Evolutionary conservation across 495 filamentous ascomycete genomes (phyloP).

Genomic region (Annulohypoxylon nitens): DNA sequence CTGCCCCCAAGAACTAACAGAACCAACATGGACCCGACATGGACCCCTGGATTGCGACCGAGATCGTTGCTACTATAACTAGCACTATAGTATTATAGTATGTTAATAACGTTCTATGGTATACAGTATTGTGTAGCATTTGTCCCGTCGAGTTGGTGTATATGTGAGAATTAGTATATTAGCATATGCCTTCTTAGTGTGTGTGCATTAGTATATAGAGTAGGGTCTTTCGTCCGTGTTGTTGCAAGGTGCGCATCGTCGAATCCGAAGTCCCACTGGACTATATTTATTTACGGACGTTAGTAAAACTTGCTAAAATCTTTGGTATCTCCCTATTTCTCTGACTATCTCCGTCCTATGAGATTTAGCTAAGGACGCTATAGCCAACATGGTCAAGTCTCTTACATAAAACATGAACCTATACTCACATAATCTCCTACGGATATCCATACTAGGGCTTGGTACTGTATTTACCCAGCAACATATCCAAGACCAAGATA

Average conservation of each 20-base stretch:
- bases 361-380: conserved; percentile 6
- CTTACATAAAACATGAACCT: background rate
- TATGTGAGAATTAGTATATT: background rate
- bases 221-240: conserved; percentile 6
- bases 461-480: background rate
- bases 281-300: conserved; percentile 12
- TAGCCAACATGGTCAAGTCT: background rate
- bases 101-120: conserved; percentile 5
- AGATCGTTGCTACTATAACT: conserved; percentile 43
- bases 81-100: too few species aligned
- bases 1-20: conserved; percentile 38
- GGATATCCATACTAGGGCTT: background rate
- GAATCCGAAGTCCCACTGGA: conserved; percentile 23
- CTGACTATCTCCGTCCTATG: background rate
- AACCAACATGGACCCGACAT: background rate
- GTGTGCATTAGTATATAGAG: background rate
- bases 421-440: background rate
- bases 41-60: conserved; percentile 36
- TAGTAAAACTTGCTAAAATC: conserved; percentile 3
- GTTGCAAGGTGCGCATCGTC: conserved; percentile 14
- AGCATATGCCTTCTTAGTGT: background rate
- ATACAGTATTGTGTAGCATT: conserved; percentile 8
- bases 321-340: background rate
- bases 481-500: background rate
- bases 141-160: conserved; percentile 9